Evolutionary conservation across 176 grass and related monocot species (phyloP).

Genomic region (Oryza australiensis): DNA sequence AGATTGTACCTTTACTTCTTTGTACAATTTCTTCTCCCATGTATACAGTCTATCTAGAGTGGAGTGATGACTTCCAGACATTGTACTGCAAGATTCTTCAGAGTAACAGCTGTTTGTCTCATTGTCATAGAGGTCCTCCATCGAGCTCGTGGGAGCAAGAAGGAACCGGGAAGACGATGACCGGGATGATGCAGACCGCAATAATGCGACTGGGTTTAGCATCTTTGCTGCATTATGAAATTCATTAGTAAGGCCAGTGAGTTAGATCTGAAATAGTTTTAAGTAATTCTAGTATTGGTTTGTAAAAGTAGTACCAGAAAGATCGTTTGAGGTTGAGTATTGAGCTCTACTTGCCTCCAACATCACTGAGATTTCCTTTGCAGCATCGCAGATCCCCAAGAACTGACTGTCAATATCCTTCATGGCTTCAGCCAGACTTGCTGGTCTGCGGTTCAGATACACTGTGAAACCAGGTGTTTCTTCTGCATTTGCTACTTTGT

Average conservation of each 20-base stretch:
- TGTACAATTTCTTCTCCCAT: conserved; percentile 98
- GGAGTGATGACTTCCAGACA: conserved; percentile 84
- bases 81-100: conserved; percentile 71
- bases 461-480: conserved; percentile 91
- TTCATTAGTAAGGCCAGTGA: conserved; percentile 27
- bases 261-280: conserved; percentile 35
- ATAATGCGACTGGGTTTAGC: conserved; percentile 74
- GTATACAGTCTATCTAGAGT: conserved; percentile 88
- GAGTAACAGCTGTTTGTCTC: conserved; percentile 76
- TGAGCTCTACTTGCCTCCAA: conserved; percentile 87
- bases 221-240: conserved; percentile 63
- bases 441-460: conserved; percentile 78
- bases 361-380: conserved; percentile 87
- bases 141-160: conserved; percentile 66
- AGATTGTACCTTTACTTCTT: conserved; percentile 90
- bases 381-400: conserved; percentile 65
- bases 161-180: conserved; percentile 83
- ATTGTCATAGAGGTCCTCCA: conserved; percentile 78
- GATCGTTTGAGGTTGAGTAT: conserved; percentile 69
- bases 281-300: conserved; percentile 39
- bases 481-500: conserved; percentile 67
- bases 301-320: conserved; percentile 74
- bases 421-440: conserved; percentile 76
- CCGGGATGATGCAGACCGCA: conserved; percentile 73
- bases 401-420: conserved; percentile 84